Percentiles rank a stretch among this genome's conserved stretches.
Conservation (phyloP, 2,329 filamentous ascomycete species). For the Clarireedia monteithiana region DNA sequence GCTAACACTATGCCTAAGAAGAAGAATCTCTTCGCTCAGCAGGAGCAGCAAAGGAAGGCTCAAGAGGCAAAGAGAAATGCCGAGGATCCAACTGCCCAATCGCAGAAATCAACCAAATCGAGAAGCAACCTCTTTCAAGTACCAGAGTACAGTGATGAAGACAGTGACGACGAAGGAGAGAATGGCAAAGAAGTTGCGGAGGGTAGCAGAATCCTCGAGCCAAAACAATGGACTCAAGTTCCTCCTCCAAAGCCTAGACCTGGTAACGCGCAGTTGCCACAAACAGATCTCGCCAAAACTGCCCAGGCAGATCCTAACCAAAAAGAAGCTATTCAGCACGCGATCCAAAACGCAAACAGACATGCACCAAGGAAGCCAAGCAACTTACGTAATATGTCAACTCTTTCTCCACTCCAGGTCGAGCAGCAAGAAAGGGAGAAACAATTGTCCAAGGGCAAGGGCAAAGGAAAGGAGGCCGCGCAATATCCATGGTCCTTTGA, state of each 20-base stretch:
- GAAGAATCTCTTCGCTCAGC: too few relatives aligned
- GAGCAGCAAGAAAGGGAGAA: slow-evolving; percentile 3
- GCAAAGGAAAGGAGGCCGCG: background rate
- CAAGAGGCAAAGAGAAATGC: too few relatives aligned
- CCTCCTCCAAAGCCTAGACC: slow-evolving; percentile 11
- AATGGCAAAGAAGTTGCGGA: background rate
- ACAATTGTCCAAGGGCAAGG: background rate
- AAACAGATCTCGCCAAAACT: background rate
- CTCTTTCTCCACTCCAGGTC: slow-evolving; percentile 10
- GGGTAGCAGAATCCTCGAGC: slow-evolving; percentile 3
- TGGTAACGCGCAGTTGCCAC: slow-evolving; percentile 10
- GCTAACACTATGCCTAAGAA: too few relatives aligned
- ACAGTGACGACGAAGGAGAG: background rate
- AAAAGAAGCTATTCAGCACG: background rate
- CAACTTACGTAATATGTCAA: slow-evolving; percentile 10
- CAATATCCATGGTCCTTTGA: background rate
- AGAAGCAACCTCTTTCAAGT: background rate
- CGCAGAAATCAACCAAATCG: background rate
- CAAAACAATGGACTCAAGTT: slow-evolving; percentile 10
- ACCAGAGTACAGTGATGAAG: background rate
- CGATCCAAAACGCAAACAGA: slow-evolving; percentile 8
- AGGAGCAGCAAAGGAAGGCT: too few relatives aligned
- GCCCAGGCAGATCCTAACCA: background rate
- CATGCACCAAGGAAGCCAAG: slow-evolving; percentile 9
- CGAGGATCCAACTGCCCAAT: too few relatives aligned